Evolutionary conservation across 75 land plant genomes (phyloP), one percentile per base, ranked within the genome.

Genomic region (Pinus albicaulis): DNA sequence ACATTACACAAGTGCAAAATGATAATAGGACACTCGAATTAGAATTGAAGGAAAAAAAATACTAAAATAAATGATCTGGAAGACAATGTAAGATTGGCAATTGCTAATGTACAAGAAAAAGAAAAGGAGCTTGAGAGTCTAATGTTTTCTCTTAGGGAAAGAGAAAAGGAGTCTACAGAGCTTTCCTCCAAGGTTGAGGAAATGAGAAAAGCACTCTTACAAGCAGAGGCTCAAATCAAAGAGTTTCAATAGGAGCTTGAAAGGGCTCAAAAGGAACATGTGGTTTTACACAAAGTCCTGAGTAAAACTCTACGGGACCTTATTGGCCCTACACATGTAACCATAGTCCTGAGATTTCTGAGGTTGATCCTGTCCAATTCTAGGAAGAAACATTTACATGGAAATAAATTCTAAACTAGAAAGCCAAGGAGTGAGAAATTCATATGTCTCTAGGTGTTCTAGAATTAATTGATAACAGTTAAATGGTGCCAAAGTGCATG

Each of bases 11-110:
- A 76, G 78, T 72, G 41, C 78, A 74, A 44, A 80, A 87, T 57
- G 81, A 82, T 71, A 91, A 86, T 62, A 76, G 70, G 75, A 53
- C 77, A 1, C 83, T 93, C 36, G 88, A 89, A 41, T 76, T 68
- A 56, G 79, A 83, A 48, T 74, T 89, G 57, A 82, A 80, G 62
- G 83, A 86, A 60, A 90, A 85, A 75, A 41, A 82, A 19, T 82
- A 75, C 13, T n/a, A 55, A 25, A 38, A 59, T 82, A 38, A 71
- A 74, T 74, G 77, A 59, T 8, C 65, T 86, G 41, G 79, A 92
- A 59, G 82, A 88, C 20, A 86, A 80, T 68, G 52, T 85, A 12
- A 72, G 52, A 57, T 71, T 86, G 76, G 76, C 87, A 26, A 76
- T 76, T 59, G 57, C 64, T 24, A 85, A 83, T 73, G 59, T 90